phyloP scores from a whole-genome alignment of 23 red algal genomes.

The Gracilariopsis chorda region DNA sequence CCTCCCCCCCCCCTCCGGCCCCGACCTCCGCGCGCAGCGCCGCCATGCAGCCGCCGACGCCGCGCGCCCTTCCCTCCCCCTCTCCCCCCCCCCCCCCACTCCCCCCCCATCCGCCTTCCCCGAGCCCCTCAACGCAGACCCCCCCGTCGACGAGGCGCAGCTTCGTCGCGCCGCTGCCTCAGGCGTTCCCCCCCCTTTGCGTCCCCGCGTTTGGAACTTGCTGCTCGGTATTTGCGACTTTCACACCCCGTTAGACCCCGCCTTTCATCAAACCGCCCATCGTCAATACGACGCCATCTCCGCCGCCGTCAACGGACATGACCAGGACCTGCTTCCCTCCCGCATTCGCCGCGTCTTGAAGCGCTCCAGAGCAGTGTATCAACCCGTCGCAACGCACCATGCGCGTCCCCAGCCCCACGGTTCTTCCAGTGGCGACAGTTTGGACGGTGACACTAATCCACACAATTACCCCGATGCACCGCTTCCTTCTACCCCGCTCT shows the following conservation, averaged over 20 bases:
- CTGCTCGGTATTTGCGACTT: slow-evolving; percentile 73
- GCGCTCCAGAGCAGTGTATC: slow-evolving; percentile 11
- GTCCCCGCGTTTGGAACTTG: slow-evolving; percentile 79
- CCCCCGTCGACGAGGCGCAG: slow-evolving; percentile 80
- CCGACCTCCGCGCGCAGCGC: too few species aligned
- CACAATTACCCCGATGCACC: slow-evolving; percentile 4
- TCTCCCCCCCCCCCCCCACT: not conserved
- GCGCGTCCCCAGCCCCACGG: slow-evolving; percentile 15
- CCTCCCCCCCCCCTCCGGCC: too few species aligned
- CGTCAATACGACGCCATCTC: not conserved
- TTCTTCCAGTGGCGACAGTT: slow-evolving; percentile 40
- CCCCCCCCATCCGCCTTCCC: not conserved
- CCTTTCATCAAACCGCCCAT: not conserved
- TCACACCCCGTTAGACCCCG: slow-evolving; percentile 62
- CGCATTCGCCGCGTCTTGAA: slow-evolving; percentile 28
- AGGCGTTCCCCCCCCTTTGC: slow-evolving; percentile 62
- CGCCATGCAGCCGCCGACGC: not conserved
- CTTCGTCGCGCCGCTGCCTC: slow-evolving; percentile 62
- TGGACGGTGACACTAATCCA: not conserved
- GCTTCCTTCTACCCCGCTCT: not conserved
- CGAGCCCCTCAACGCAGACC: slow-evolving; percentile 67
- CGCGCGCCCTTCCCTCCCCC: not conserved
- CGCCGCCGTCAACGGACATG: not conserved
- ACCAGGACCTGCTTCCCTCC: not conserved
- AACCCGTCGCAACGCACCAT: not conserved